Conservation (phyloP, 1,284 basidiomycete genomes). For the Sanguinoderma infundibulare region DNA sequence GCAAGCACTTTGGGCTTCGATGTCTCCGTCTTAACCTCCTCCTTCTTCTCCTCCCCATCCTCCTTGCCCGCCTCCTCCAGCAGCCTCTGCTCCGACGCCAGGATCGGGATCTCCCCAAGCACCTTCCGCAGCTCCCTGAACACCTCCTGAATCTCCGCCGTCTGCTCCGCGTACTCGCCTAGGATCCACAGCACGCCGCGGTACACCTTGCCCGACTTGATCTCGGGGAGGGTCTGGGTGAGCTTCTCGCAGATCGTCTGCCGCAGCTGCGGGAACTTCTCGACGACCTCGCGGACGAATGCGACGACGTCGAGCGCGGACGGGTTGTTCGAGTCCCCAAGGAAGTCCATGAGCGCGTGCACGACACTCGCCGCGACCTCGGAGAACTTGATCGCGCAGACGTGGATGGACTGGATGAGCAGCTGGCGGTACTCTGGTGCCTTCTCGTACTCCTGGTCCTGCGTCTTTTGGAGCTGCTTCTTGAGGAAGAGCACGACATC, state of each 20-base stretch:
- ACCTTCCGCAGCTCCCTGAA: constrained; percentile 88
- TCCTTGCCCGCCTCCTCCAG: constrained; percentile 68
- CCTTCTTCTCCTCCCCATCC: constrained; percentile 46
- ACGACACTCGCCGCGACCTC: constrained; percentile 97
- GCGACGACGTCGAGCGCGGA: constrained; percentile 95
- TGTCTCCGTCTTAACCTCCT: constrained; percentile 47
- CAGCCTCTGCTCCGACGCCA: constrained; percentile 87
- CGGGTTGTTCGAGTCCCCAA: constrained; percentile 95
- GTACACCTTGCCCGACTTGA: constrained; percentile 98
- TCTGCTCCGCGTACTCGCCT: constrained; percentile 87
- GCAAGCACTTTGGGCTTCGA: constrained; percentile 79
- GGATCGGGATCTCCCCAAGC: constrained; percentile 94
- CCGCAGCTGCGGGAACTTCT: constrained; percentile 95
- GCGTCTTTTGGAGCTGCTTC: constrained; percentile 95
- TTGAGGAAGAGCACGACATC: constrained; percentile 97
- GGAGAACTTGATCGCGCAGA: constrained; percentile 97
- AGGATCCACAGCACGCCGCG: constrained; percentile 98
- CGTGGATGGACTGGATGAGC: constrained; percentile 96
- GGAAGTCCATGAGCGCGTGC: constrained; percentile 97
- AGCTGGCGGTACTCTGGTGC: constrained; percentile 95
- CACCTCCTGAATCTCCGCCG: constrained; percentile 70
- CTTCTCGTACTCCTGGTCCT: constrained; percentile 87
- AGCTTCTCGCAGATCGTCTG: constrained; percentile 87
- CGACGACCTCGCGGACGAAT: constrained; percentile 97
- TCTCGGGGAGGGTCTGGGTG: constrained; percentile 82